Evolutionary conservation across 495 filamentous ascomycete genomes (phyloP).

Genomic region (Penicillium samsonianum): DNA sequence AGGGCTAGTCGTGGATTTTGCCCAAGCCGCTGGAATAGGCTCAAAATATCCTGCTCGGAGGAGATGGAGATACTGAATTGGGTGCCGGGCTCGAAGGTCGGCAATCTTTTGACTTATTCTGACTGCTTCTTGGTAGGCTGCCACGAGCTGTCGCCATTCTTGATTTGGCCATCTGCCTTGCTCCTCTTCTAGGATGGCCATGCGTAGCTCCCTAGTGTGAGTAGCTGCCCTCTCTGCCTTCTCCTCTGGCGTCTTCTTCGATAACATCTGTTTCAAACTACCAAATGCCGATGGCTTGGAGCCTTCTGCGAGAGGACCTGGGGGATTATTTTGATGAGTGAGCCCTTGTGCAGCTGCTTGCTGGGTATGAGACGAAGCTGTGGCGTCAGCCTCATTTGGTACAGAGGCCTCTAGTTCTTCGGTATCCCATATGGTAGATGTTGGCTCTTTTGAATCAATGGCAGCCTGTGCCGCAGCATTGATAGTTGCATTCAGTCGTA

Average conservation of each 20-base stretch:
- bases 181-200: conserved; percentile 44
- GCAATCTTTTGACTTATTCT: conserved; percentile 44
- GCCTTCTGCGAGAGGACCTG: too few relatives aligned
- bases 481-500: conserved; percentile 31
- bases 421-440: conserved; percentile 41
- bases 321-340: too few relatives aligned
- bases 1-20: conserved; percentile 42
- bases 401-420: conserved; percentile 24
- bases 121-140: conserved; percentile 42
- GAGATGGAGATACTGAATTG: conserved; percentile 49
- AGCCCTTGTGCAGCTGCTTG: too few relatives aligned
- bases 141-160: conserved; percentile 38
- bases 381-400: conserved; percentile 23
- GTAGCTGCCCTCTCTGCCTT: too few relatives aligned
- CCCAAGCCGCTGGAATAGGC: conserved; percentile 48
- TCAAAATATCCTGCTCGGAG: conserved; percentile 53
- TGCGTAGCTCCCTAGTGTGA: conserved; percentile 22
- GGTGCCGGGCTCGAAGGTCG: conserved; percentile 35
- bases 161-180: conserved; percentile 43
- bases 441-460: conserved; percentile 40
- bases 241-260: conserved; percentile 13
- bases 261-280: background rate
- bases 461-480: conserved; percentile 40
- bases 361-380: too few relatives aligned
- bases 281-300: too few relatives aligned